These are phyloP conservation scores for Intubia oerlemansii DNA, from an alignment of 2,329 filamentous ascomycete genomes.

Conservation along the genomic window DNA sequence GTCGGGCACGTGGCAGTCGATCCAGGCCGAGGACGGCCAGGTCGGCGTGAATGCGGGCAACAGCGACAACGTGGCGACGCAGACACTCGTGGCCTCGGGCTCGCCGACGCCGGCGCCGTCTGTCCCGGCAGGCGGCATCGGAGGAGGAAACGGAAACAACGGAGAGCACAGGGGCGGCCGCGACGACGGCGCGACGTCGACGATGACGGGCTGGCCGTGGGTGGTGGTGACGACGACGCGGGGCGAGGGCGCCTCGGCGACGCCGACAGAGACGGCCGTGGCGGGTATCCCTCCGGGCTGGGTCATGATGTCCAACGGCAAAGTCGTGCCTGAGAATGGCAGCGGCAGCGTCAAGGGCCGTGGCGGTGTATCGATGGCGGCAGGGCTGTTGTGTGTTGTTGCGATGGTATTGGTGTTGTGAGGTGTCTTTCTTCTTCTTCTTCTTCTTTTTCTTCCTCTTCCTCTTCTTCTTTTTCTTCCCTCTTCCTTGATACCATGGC, in stretches of 20 bases:
- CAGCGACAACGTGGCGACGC: slow-evolving; percentile 21
- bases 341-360: too few relatives aligned
- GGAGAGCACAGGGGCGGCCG: too few relatives aligned
- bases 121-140: slow-evolving; percentile 51
- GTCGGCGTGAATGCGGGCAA: slow-evolving; percentile 45
- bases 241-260: slow-evolving; percentile 5
- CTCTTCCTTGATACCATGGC: too few relatives aligned
- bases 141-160: too few relatives aligned
- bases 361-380: too few relatives aligned
- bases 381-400: too few relatives aligned
- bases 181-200: slow-evolving; percentile 24
- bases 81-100: slow-evolving; percentile 35
- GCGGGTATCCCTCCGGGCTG: slow-evolving; percentile 52
- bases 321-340: slow-evolving; percentile 50
- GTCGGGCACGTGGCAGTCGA: slow-evolving; percentile 62
- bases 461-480: too few relatives aligned
- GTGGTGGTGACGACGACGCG: slow-evolving; percentile 16
- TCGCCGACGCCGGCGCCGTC: slow-evolving; percentile 40
- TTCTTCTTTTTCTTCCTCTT: too few relatives aligned
- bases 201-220: slow-evolving; percentile 49
- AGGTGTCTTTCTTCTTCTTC: too few relatives aligned
- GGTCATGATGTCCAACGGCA: slow-evolving; percentile 59
- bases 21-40: slow-evolving; percentile 55
- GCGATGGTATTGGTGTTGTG: too few relatives aligned
- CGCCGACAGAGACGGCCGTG: slow-evolving; percentile 27